A percentile compares a stretch with the other conserved stretches of the same genome.
These are phyloP conservation scores for Ramularia endophylla DNA, from an alignment of 2,329 filamentous ascomycete species.

Conservation along the genomic window DNA sequence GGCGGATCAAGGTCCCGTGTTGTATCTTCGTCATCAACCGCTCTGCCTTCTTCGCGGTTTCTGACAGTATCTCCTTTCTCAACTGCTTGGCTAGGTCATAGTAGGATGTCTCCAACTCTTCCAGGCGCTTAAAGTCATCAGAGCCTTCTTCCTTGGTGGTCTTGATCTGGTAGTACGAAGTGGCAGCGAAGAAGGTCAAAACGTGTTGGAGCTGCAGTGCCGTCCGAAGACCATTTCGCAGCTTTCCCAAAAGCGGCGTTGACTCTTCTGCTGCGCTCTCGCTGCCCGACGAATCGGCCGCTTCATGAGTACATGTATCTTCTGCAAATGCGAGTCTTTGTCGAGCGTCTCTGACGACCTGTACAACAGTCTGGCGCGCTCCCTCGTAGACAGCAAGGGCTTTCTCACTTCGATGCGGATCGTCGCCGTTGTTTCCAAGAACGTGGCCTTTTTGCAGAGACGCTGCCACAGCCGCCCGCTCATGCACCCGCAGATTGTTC, in stretches of 20 bases:
- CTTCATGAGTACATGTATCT: not conserved
- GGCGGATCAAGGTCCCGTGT: slow-evolving; percentile 51
- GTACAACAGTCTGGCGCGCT: slow-evolving; percentile 35
- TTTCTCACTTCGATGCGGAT: slow-evolving; percentile 48
- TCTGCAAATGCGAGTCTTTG: slow-evolving; percentile 51
- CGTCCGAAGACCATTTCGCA: slow-evolving; percentile 60
- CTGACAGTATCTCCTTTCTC: slow-evolving; percentile 68
- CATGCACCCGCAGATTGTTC: slow-evolving; percentile 57
- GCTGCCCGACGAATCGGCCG: slow-evolving; percentile 33
- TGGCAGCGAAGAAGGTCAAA: slow-evolving; percentile 78
- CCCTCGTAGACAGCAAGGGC: slow-evolving; percentile 66
- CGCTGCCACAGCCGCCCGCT: slow-evolving; percentile 61
- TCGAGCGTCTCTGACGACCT: slow-evolving; percentile 59
- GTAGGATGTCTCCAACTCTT: slow-evolving; percentile 62
- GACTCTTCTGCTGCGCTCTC: slow-evolving; percentile 19
- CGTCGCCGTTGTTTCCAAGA: slow-evolving; percentile 63
- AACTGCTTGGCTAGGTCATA: slow-evolving; percentile 76
- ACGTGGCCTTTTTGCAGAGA: slow-evolving; percentile 70
- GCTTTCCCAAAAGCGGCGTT: slow-evolving; percentile 18
- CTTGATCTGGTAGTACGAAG: slow-evolving; percentile 78
- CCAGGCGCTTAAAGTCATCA: slow-evolving; percentile 58
- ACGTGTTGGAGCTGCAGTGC: slow-evolving; percentile 77
- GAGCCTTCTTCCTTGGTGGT: slow-evolving; percentile 61
- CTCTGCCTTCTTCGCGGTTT: slow-evolving; percentile 53
- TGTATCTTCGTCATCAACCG: slow-evolving; percentile 59